These are phyloP conservation scores for Apophysomyces trapeziformis DNA, from an alignment of 371 early-diverging fungal species.

Conservation along the genomic window DNA sequence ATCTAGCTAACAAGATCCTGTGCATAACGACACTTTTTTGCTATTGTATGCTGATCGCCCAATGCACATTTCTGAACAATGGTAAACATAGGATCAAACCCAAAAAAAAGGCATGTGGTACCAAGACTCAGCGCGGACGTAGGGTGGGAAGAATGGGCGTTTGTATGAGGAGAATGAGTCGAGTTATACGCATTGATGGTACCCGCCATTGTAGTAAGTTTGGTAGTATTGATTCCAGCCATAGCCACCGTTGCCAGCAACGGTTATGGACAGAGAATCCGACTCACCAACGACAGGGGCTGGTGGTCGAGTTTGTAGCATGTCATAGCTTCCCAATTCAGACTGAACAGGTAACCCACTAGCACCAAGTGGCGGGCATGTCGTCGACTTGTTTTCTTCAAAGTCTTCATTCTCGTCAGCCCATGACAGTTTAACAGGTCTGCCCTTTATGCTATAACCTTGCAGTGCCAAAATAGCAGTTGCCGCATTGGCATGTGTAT, in stretches of 20 bases:
- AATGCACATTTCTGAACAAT: too few species aligned
- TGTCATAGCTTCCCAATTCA: not conserved
- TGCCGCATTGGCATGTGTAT: constrained; percentile 84
- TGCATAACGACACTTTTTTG: too few species aligned
- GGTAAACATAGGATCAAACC: too few species aligned
- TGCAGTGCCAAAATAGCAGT: constrained; percentile 78
- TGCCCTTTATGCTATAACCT: constrained; percentile 73
- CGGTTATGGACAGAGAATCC: not conserved
- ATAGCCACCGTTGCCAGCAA: not conserved
- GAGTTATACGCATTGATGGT: not conserved
- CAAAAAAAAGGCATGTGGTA: too few species aligned
- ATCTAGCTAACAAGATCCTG: too few species aligned
- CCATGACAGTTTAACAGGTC: constrained; percentile 82
- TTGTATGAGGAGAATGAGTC: not conserved
- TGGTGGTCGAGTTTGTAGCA: not conserved
- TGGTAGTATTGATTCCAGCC: not conserved
- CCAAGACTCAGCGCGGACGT: too few species aligned
- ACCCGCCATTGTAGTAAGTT: not conserved
- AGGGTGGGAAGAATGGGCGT: too few species aligned
- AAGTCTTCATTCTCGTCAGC: constrained; percentile 27
- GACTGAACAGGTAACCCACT: not conserved
- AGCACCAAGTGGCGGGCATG: not conserved
- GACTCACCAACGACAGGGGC: not conserved
- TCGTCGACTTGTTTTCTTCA: not conserved
- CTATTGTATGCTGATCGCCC: too few species aligned